These are phyloP conservation scores for Carex myosuroides DNA, from an alignment of 176 grass and related monocot genomes.

Conservation along the genomic window DNA sequence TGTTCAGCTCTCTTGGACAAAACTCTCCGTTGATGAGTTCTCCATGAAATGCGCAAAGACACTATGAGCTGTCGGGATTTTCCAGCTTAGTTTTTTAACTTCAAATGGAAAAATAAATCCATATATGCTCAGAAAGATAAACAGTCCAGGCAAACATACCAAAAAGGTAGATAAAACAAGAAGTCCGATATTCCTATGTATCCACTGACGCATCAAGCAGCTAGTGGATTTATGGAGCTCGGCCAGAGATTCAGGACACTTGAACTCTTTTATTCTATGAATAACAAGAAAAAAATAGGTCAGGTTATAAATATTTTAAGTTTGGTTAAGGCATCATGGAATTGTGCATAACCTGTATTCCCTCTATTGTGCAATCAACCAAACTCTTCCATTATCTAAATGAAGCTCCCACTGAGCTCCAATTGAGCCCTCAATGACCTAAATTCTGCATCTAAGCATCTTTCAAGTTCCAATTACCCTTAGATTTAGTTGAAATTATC, in stretches of 20 bases:
- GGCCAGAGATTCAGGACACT: constrained; percentile 61
- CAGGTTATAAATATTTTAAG: neutral
- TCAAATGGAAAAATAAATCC: neutral
- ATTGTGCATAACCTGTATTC: neutral
- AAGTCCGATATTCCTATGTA: constrained; percentile 36
- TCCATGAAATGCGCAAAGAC: constrained; percentile 39
- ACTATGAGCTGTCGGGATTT: constrained; percentile 50
- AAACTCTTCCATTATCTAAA: neutral
- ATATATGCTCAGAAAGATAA: constrained; percentile 1
- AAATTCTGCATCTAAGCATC: neutral
- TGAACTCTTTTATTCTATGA: constrained; percentile 48
- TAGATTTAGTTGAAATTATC: neutral
- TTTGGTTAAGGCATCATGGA: neutral
- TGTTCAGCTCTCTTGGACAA: constrained; percentile 46
- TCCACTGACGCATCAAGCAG: constrained; percentile 55
- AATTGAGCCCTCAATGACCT: neutral
- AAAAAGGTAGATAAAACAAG: constrained; percentile 25
- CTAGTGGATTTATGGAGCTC: constrained; percentile 45
- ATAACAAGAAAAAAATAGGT: constrained; percentile 2
- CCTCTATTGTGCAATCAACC: neutral
- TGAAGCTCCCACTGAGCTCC: neutral
- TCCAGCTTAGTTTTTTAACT: neutral
- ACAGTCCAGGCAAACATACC: constrained; percentile 33
- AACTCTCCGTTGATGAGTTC: constrained; percentile 27
- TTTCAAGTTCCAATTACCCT: neutral